These are phyloP conservation scores for Rutstroemia sp. DNA, from an alignment of 2,329 filamentous ascomycete species.

Conservation along the genomic window DNA sequence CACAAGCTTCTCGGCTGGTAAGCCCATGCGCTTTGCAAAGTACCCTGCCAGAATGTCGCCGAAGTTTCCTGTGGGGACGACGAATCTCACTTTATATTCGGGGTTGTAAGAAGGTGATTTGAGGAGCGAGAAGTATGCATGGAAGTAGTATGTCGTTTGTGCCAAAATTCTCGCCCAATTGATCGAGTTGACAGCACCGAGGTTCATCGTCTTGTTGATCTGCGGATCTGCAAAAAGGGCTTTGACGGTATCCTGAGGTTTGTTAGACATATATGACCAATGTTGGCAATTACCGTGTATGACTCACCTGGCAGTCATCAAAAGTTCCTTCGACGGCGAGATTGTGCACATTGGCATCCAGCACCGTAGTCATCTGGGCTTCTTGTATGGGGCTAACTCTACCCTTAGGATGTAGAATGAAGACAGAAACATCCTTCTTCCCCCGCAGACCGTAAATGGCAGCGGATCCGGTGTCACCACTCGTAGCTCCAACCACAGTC, in stretches of 20 bases:
- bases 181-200: slow-evolving; percentile 93
- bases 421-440: slow-evolving; percentile 95
- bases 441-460: slow-evolving; percentile 92
- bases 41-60: slow-evolving; percentile 90
- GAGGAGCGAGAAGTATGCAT: slow-evolving; percentile 80
- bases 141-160: slow-evolving; percentile 96
- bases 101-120: slow-evolving; percentile 53
- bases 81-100: slow-evolving; percentile 68
- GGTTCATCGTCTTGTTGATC: slow-evolving; percentile 73
- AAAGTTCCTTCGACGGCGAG: slow-evolving; percentile 85
- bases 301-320: slow-evolving; percentile 78
- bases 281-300: neutral
- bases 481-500: slow-evolving; percentile 80
- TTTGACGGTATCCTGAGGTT: slow-evolving; percentile 74
- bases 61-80: slow-evolving; percentile 94
- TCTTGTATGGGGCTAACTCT: slow-evolving; percentile 89
- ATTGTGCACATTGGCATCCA: slow-evolving; percentile 89
- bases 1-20: slow-evolving; percentile 81
- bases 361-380: slow-evolving; percentile 91
- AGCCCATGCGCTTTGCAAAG: slow-evolving; percentile 84
- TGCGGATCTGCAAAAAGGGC: slow-evolving; percentile 80
- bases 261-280: slow-evolving; percentile 9
- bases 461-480: slow-evolving; percentile 84
- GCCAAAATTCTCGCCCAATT: slow-evolving; percentile 94
- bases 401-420: slow-evolving; percentile 89